phyloP scores from a whole-genome alignment of 257 asterid genomes.

The Nicotiana attenuata region DNA sequence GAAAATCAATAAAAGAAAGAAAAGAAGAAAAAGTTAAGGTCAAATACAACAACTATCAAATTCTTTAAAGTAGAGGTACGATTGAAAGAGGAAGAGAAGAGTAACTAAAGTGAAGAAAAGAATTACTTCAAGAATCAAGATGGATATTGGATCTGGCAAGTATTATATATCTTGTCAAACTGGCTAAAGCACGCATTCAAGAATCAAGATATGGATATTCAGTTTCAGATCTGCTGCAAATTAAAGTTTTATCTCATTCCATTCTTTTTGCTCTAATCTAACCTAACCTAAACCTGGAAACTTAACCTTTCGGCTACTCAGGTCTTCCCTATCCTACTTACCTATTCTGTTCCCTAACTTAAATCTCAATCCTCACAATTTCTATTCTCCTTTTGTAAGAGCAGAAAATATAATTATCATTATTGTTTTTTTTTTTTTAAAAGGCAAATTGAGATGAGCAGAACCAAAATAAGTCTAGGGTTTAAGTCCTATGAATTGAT shows the following conservation, averaged over 20 bases:
- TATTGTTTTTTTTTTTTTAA: too few species aligned
- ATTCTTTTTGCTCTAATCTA: conserved; percentile 5
- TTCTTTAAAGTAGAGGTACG: neutral
- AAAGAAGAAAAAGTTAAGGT: too few species aligned
- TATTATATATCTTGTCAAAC: conserved; percentile 4
- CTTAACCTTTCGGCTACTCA: neutral
- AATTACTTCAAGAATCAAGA: neutral
- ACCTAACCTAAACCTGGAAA: neutral
- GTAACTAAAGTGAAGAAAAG: neutral
- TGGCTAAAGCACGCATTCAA: neutral
- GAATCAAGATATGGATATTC: neutral
- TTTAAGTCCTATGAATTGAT: too few species aligned
- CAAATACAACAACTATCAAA: too few species aligned
- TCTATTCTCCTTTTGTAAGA: too few species aligned
- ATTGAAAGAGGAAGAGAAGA: neutral
- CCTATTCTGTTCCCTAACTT: too few species aligned
- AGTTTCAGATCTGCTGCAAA: neutral
- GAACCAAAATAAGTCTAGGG: too few species aligned
- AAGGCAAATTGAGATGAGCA: too few species aligned
- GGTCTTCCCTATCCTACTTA: neutral
- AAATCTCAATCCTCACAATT: too few species aligned
- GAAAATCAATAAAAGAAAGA: too few species aligned
- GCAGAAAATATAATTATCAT: too few species aligned
- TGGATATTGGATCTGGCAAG: neutral
- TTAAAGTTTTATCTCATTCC: neutral